These are phyloP conservation scores for Euphrasia arctica DNA, from an alignment of 305 asterid species.

Conservation along the genomic window DNA sequence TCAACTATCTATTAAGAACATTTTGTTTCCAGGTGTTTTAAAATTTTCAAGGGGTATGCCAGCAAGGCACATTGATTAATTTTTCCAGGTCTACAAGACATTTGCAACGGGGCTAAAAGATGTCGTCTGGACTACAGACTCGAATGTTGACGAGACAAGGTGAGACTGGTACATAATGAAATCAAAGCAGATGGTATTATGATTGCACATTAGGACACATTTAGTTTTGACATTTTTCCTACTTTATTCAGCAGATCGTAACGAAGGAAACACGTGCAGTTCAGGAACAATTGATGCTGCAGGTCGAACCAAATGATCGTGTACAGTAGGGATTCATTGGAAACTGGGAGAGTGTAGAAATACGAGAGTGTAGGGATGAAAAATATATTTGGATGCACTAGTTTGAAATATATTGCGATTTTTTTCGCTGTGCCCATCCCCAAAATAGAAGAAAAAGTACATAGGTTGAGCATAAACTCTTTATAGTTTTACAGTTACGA, in stretches of 20 bases:
- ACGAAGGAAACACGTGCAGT: conserved; percentile 1
- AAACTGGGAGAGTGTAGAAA: not conserved
- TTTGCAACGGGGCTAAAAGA: conserved; percentile 74
- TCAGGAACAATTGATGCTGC: not conserved
- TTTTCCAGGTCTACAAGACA: conserved; percentile 63
- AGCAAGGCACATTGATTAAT: not conserved
- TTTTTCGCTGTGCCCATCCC: not conserved
- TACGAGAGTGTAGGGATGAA: not conserved
- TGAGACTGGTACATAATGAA: conserved; percentile 11
- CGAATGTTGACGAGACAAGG: conserved; percentile 37
- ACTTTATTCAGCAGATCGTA: conserved; percentile 14
- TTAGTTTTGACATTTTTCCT: not conserved
- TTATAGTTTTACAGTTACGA: no score
- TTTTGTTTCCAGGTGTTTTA: not conserved
- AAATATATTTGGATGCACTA: not conserved
- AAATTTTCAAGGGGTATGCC: not conserved
- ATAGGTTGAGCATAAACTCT: no score
- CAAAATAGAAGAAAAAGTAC: no score
- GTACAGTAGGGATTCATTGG: not conserved
- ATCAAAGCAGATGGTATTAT: not conserved
- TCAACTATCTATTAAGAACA: conserved; percentile 3
- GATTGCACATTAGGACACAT: not conserved
- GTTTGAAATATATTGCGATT: not conserved
- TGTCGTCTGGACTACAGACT: conserved; percentile 63
- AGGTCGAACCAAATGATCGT: not conserved